Evolutionary conservation across 1,284 basidiomycete species (phyloP).

Genomic region (Trichosporon faecale): DNA sequence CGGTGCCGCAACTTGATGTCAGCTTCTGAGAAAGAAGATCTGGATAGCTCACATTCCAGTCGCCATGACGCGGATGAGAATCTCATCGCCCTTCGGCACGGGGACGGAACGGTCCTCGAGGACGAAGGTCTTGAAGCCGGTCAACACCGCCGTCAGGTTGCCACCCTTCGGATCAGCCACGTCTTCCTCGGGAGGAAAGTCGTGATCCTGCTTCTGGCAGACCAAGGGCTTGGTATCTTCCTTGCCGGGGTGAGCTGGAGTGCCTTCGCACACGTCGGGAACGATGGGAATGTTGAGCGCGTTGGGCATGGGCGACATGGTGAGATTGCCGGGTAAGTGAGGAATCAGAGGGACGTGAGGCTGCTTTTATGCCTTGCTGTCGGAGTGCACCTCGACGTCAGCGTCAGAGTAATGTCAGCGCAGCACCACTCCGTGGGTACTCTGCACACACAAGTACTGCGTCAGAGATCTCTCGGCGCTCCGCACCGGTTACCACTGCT

Average conservation of each 20-base stretch:
- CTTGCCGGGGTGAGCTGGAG: not conserved
- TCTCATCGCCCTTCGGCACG: slow-evolving; percentile 15
- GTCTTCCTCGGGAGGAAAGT: not conserved
- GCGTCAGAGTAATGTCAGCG: too few species aligned
- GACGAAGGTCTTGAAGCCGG: slow-evolving; percentile 18
- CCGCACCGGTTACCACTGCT: too few species aligned
- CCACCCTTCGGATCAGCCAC: not conserved
- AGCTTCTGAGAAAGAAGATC: not conserved
- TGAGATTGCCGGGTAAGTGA: too few species aligned
- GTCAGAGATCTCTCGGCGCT: not conserved
- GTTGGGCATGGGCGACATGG: not conserved
- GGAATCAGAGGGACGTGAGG: too few species aligned
- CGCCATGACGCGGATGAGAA: slow-evolving; percentile 31
- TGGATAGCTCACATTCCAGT: slow-evolving; percentile 27
- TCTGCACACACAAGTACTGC: too few species aligned
- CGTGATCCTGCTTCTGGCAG: too few species aligned
- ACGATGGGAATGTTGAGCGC: not conserved
- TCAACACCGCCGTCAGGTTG: slow-evolving; percentile 23
- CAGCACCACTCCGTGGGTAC: too few species aligned
- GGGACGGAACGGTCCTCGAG: slow-evolving; percentile 28
- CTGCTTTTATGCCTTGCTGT: too few species aligned
- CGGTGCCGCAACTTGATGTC: slow-evolving; percentile 20
- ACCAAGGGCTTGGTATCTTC: not conserved
- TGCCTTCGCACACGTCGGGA: not conserved
- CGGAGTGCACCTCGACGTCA: too few species aligned